Conservation (phyloP, 2,329 filamentous ascomycete genomes). For the Curvularia sp. region DNA sequence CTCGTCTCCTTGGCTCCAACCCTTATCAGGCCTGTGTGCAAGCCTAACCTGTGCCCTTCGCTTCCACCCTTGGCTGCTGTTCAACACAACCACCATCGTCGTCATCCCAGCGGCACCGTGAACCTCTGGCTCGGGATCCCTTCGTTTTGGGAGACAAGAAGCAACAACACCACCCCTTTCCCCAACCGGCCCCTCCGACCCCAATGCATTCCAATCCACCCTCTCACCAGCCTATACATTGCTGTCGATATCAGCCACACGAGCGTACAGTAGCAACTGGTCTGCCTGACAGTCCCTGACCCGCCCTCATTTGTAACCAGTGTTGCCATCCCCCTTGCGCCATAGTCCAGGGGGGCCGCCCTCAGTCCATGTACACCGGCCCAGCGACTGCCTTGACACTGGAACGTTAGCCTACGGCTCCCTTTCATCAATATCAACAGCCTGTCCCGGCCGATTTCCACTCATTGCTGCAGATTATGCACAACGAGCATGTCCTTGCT, state of each 20-base stretch:
- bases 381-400: conserved; percentile 27
- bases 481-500: conserved; percentile 20
- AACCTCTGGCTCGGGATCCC: conserved; percentile 35
- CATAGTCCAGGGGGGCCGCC: conserved; percentile 35
- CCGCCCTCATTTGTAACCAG: conserved; percentile 28
- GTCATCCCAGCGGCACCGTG: conserved; percentile 30
- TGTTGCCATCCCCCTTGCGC: conserved; percentile 30
- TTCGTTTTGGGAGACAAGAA: conserved; percentile 18
- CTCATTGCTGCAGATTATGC: conserved; percentile 16
- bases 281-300: conserved; percentile 43
- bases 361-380: conserved; percentile 44
- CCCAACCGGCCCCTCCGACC: conserved; percentile 21
- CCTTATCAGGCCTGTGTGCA: conserved; percentile 27
- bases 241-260: conserved; percentile 27
- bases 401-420: conserved; percentile 3
- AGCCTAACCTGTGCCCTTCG: conserved; percentile 6
- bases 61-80: conserved; percentile 28
- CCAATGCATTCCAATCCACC: conserved; percentile 14
- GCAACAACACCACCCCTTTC: conserved; percentile 6
- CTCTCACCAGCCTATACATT: conserved; percentile 34
- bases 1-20: conserved; percentile 19
- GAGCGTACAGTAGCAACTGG: conserved; percentile 39
- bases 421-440: conserved; percentile 18
- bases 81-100: conserved; percentile 17
- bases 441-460: conserved; percentile 13